Evolutionary conservation across 148 eudicot species (phyloP).

Genomic region (Cornus kousa): DNA sequence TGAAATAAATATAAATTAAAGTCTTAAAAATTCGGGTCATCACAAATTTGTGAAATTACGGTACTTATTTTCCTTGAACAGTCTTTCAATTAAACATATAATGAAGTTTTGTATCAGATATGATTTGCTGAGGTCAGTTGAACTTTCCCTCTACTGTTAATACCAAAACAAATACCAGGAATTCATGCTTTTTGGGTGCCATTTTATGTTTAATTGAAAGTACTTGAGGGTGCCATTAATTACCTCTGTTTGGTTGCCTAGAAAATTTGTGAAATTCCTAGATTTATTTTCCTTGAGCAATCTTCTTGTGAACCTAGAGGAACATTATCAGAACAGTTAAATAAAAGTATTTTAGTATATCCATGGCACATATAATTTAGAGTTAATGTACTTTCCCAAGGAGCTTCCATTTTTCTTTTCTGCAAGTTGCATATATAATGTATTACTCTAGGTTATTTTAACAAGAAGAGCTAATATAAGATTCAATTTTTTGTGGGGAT

Average conservation of each 20-base stretch:
- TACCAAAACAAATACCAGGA: too few relatives aligned
- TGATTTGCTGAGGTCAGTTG: too few relatives aligned
- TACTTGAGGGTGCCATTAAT: neutral
- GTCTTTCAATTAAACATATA: too few relatives aligned
- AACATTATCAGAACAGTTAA: too few relatives aligned
- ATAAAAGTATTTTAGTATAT: neutral
- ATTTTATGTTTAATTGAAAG: neutral
- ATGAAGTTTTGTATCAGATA: too few relatives aligned
- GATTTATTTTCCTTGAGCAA: too few relatives aligned
- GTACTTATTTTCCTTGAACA: too few relatives aligned
- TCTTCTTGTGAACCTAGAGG: neutral
- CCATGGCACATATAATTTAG: neutral
- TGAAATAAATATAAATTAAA: too few relatives aligned
- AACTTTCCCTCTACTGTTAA: too few relatives aligned
- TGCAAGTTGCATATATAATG: neutral
- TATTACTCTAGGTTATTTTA: neutral
- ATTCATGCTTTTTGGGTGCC: too few relatives aligned
- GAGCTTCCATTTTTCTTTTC: neutral
- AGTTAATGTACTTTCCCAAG: neutral
- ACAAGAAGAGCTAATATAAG: neutral
- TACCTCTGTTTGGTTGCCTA: conserved; percentile 1
- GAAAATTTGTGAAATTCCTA: neutral
- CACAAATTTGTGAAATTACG: too few relatives aligned
- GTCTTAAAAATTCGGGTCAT: too few relatives aligned
- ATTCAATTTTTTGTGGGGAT: neutral